Evolutionary conservation across 2,329 filamentous ascomycete species (phyloP).

Genomic region (Rutstroemia sp.): DNA sequence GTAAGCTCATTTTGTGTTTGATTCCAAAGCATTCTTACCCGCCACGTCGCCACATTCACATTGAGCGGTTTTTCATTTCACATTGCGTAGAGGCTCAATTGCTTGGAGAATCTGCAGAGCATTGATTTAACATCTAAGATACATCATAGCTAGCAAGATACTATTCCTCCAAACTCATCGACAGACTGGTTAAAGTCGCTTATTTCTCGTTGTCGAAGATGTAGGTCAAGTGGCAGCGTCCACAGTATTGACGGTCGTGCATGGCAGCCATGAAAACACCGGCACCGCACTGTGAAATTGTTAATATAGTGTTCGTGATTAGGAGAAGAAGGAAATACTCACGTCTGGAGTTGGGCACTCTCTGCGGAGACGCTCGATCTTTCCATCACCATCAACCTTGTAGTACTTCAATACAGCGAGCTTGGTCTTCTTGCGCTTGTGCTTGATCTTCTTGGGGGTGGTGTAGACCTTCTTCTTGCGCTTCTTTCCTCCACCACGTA

Average conservation of each 20-base stretch:
- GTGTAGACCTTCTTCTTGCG: conserved; percentile 99
- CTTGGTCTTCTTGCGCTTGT: conserved; percentile 99
- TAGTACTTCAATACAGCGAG: conserved; percentile 99
- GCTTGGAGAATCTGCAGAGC: background rate
- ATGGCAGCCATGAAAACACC: conserved; percentile 99
- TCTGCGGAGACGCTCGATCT: conserved; percentile 97
- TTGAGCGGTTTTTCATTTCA: no score
- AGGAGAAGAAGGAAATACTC: conserved; percentile 32
- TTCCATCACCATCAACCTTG: conserved; percentile 99
- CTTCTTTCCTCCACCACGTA: conserved; percentile 99
- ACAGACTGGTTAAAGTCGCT: conserved; percentile 44
- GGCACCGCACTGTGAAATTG: conserved; percentile 71
- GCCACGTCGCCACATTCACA: no score
- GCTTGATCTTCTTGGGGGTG: conserved; percentile 99
- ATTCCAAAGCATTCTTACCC: no score
- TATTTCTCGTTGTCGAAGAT: conserved; percentile 55
- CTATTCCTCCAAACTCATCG: conserved; percentile 8
- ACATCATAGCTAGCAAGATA: conserved; percentile 13
- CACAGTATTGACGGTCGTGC: conserved; percentile 82
- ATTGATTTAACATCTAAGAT: background rate
- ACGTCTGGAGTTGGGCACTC: conserved; percentile 92
- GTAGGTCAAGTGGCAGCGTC: conserved; percentile 66
- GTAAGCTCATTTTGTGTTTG: no score
- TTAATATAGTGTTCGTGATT: conserved; percentile 29
- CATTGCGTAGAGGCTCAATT: no score